These are phyloP conservation scores for Sporothrix protearum DNA, from an alignment of 2,329 filamentous ascomycete genomes.

Conservation along the genomic window DNA sequence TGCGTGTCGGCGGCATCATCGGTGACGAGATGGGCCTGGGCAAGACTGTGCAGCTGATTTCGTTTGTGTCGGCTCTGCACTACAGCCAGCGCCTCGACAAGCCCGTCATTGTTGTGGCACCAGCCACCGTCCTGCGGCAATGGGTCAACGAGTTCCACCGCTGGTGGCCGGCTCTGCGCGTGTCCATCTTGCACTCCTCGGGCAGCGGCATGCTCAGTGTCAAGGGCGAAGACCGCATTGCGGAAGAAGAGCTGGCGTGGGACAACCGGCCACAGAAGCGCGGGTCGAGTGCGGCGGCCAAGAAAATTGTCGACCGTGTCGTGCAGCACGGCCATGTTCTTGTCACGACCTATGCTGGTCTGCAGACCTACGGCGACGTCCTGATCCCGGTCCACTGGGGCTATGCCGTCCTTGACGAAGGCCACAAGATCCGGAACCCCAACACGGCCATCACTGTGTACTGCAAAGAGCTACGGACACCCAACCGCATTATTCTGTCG, in stretches of 20 bases:
- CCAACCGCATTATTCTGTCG: constrained; percentile 87
- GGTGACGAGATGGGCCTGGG: constrained; percentile 99
- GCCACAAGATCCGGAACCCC: constrained; percentile 96
- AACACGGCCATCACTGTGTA: constrained; percentile 92
- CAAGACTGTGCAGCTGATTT: constrained; percentile 72
- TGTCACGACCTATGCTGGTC: constrained; percentile 90
- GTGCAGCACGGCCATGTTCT: constrained; percentile 83
- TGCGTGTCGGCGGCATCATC: constrained; percentile 88
- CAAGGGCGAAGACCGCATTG: constrained; percentile 32
- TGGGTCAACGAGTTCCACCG: constrained; percentile 98
- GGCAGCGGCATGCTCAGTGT: constrained; percentile 82
- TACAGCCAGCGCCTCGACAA: constrained; percentile 82
- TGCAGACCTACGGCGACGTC: constrained; percentile 86
- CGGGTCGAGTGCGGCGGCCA: constrained; percentile 65
- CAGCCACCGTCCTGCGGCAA: constrained; percentile 90
- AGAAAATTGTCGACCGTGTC: constrained; percentile 77
- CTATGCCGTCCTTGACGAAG: constrained; percentile 91
- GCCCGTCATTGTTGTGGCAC: constrained; percentile 87
- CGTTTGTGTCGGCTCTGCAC: constrained; percentile 85
- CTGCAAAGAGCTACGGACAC: constrained; percentile 88
- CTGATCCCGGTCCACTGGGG: constrained; percentile 84
- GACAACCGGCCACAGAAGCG: constrained; percentile 36
- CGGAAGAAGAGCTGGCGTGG: constrained; percentile 54
- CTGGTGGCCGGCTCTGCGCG: constrained; percentile 98
- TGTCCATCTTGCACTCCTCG: constrained; percentile 91